A percentile compares a stretch with the other conserved stretches of the same genome.
These are phyloP conservation scores for Vicia faba DNA, from an alignment of 306 rosid species.

Conservation along the genomic window DNA sequence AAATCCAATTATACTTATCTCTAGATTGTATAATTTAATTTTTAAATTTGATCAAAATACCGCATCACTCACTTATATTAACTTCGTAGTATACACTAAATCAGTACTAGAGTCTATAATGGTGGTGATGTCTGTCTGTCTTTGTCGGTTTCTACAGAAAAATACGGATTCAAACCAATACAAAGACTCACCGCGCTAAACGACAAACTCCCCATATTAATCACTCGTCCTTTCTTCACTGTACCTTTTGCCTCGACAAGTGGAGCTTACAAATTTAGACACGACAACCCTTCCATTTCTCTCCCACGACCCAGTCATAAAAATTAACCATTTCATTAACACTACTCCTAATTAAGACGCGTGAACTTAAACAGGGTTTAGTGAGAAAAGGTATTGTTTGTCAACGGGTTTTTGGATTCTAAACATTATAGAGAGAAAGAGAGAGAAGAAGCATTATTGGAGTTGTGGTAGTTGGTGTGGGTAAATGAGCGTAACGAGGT, in stretches of 20 bases:
- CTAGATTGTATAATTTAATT: too few relatives aligned
- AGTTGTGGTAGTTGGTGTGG: slow-evolving; percentile 71
- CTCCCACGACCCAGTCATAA: neutral
- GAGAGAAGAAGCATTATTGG: slow-evolving; percentile 33
- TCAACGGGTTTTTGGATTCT: slow-evolving; percentile 32
- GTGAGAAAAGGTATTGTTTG: slow-evolving; percentile 16
- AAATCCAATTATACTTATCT: too few relatives aligned
- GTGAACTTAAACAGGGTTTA: neutral
- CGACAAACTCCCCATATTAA: slow-evolving; percentile 47
- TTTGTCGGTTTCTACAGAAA: slow-evolving; percentile 34
- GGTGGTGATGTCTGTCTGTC: slow-evolving; percentile 23
- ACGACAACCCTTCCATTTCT: slow-evolving; percentile 12
- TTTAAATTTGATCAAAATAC: too few relatives aligned
- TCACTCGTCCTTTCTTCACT: slow-evolving; percentile 24
- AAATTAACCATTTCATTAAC: neutral
- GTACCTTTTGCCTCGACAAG: slow-evolving; percentile 33
- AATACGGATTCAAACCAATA: slow-evolving; percentile 27
- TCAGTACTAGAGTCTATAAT: neutral
- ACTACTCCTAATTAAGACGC: too few relatives aligned
- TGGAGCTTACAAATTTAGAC: slow-evolving; percentile 40
- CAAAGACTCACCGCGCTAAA: slow-evolving; percentile 37
- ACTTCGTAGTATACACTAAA: neutral
- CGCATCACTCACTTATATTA: too few relatives aligned
- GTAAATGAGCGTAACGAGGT: slow-evolving; percentile 40
- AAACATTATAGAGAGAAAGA: slow-evolving; percentile 56